Base-by-base conservation (phyloP, 2,329 filamentous ascomycete species). In the Botrytis hyacinthi region DNA sequence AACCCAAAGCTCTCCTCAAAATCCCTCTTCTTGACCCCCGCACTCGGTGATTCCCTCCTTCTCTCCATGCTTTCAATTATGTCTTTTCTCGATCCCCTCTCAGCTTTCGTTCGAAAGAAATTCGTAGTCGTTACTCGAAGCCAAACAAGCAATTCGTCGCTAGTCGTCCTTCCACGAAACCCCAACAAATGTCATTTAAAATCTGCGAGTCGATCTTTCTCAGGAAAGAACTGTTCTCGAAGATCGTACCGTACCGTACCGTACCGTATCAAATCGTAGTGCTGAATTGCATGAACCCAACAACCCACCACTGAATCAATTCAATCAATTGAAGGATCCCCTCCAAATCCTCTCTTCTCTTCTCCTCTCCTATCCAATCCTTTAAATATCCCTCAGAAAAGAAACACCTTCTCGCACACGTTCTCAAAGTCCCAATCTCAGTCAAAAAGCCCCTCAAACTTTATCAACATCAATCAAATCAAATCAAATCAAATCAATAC, bases 21-120 rank as follows among this genome's bases (percentile, higher is more conserved):
- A 51, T 76, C 73, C 62, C 77, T 74, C 73, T 78, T 78, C 0
- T 63, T 72, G n/a, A 75, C 62, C 48, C 51, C 51, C n/a, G 51
- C 18, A 29, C 67, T 63, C 2, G 73, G 46, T 18, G 73, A 73
- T 9, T 35, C 68, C 62, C 72, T 44, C 20, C n/a, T 37, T 35
- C 60, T 40, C n/a, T 65, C 66, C 71, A 73, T 73, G 32, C 22
- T 65, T 32, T 18, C 9, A n/a, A 40, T 42, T 42, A 1, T 16
- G 9, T 12, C 35, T 40, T 0, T 54, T 32, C 65, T 14, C 5
- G 26, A 12, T 35, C n/a, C n/a, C 16, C 8, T 57, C 14, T 57
- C 26, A 29, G 14, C n/a, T 57, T 29, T 7, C n/a, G 51, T n/a
- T 51, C 2, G 12, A 3, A 29, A 18, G 8, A n/a, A 57, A 57